These are phyloP conservation scores for Pseudogymnoascus verrucosus DNA, from an alignment of 2,329 filamentous ascomycete species.

Conservation along the genomic window DNA sequence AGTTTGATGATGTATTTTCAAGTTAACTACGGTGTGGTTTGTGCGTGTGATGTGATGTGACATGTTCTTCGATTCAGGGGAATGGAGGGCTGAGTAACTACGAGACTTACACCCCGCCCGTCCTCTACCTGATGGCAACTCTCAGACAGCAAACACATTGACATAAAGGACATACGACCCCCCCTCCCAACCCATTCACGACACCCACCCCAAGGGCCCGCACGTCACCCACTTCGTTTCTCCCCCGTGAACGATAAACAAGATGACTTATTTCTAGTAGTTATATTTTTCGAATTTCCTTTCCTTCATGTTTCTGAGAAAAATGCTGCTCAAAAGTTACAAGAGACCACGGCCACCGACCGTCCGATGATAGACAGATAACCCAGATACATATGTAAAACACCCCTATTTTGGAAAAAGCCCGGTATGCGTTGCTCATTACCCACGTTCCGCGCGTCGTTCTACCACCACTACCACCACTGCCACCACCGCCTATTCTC, in stretches of 20 bases:
- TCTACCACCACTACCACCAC: too few species aligned
- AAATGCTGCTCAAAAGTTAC: not conserved
- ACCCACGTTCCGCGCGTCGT: not conserved
- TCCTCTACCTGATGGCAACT: not conserved
- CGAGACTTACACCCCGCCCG: not conserved
- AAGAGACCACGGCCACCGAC: not conserved
- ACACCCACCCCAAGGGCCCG: not conserved
- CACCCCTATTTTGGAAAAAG: not conserved
- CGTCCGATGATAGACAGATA: not conserved
- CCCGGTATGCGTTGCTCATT: conserved; percentile 2
- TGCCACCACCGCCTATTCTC: not conserved
- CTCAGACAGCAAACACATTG: too few species aligned
- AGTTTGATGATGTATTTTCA: not conserved
- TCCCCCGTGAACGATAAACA: too few species aligned
- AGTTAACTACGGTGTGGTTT: not conserved
- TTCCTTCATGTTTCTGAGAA: too few species aligned
- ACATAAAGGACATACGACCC: too few species aligned
- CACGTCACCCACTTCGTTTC: not conserved
- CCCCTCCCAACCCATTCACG: not conserved
- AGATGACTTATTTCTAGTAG: not conserved
- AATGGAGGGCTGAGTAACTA: too few species aligned
- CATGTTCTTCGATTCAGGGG: not conserved
- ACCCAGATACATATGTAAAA: not conserved
- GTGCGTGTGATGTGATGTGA: not conserved
- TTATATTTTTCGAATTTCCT: not conserved